Percentiles rank a stretch among this genome's conserved stretches.
phyloP scores from a whole-genome alignment of 2,329 filamentous ascomycete species.

The Incumbomyces delicatus region DNA sequence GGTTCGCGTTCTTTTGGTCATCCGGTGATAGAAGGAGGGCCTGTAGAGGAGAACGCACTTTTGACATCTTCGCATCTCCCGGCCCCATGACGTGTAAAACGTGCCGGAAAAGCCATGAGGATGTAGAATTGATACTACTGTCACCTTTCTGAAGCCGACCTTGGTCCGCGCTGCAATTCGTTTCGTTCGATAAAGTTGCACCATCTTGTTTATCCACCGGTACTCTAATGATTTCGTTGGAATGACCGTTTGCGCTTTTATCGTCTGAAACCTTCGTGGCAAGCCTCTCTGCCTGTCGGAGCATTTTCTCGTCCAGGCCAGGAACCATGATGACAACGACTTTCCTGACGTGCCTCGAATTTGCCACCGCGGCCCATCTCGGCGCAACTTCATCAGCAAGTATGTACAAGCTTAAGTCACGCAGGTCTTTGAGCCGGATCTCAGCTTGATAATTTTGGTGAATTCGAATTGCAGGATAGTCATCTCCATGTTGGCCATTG shows the following conservation, averaged over 20 bases:
- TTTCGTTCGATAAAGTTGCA: no score
- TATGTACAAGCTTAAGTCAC: conserved; percentile 49
- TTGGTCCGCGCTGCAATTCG: neutral
- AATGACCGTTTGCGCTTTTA: neutral
- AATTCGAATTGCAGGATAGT: conserved; percentile 1
- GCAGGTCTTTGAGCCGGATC: conserved; percentile 48
- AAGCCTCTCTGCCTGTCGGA: conserved; percentile 1
- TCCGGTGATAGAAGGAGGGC: conserved; percentile 74
- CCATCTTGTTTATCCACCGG: neutral
- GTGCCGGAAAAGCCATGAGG: conserved; percentile 59
- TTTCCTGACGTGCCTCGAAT: conserved; percentile 52
- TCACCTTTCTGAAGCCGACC: neutral
- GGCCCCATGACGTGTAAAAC: conserved; percentile 84
- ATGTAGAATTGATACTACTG: conserved; percentile 52
- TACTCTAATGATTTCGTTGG: neutral
- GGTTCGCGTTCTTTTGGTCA: conserved; percentile 53
- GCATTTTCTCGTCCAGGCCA: conserved; percentile 83
- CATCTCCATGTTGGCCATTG: neutral
- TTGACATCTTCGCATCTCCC: conserved; percentile 70
- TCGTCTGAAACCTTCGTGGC: neutral
- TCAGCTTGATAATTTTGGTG: conserved; percentile 16
- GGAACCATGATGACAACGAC: conserved; percentile 88
- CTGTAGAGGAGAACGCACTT: conserved; percentile 77
- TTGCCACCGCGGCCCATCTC: conserved; percentile 53
- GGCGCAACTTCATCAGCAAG: conserved; percentile 52